phyloP scores from a whole-genome alignment of 2,329 filamentous ascomycete genomes.

The Penicillium freii region DNA sequence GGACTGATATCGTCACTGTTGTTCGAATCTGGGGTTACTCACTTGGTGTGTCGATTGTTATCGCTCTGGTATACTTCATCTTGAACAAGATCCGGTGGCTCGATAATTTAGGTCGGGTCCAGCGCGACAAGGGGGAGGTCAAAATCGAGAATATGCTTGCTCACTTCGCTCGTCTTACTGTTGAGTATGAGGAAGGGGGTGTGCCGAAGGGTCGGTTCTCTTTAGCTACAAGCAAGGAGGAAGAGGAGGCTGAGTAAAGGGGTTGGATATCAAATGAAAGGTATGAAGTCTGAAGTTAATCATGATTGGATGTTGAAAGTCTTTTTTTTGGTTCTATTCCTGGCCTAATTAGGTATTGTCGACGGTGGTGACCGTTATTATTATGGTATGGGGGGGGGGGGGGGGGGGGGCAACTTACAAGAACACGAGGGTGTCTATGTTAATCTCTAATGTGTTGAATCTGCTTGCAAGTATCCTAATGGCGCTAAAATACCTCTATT shows the following conservation, averaged over 20 bases:
- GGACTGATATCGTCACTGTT: slow-evolving; percentile 57
- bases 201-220: slow-evolving; percentile 45
- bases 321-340: not conserved
- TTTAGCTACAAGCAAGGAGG: slow-evolving; percentile 44
- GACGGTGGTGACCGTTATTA: not conserved
- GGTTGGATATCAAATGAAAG: not conserved
- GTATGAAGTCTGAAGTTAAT: not conserved
- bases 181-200: slow-evolving; percentile 51
- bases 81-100: slow-evolving; percentile 48
- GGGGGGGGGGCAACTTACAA: no score
- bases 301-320: not conserved
- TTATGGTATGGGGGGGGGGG: not conserved
- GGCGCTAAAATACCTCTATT: not conserved
- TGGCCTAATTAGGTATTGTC: not conserved
- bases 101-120: slow-evolving; percentile 49
- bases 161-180: slow-evolving; percentile 48
- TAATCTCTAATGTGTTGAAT: slow-evolving; percentile 4
- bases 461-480: not conserved
- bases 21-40: slow-evolving; percentile 53
- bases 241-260: slow-evolving; percentile 44
- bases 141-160: slow-evolving; percentile 52
- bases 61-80: slow-evolving; percentile 51
- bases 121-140: slow-evolving; percentile 49
- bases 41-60: slow-evolving; percentile 51
- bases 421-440: not conserved